Evolutionary conservation across 192 early-diverging fungal species (phyloP), one percentile per base, ranked within the genome.

Genomic region (Dimargaris cristalligena): DNA sequence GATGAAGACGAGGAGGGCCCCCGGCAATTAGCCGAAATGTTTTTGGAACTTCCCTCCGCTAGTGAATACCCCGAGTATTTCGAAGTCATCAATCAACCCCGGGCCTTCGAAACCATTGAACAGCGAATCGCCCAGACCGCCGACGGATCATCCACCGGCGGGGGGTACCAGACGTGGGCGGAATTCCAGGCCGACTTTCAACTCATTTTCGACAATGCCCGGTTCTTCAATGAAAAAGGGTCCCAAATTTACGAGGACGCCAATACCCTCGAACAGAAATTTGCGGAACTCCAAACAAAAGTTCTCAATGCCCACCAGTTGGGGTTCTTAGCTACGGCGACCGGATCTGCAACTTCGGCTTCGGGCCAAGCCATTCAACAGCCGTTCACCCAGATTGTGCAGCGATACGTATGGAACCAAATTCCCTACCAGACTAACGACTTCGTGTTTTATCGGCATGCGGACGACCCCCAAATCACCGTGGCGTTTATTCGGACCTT

Each of bases 191-290:
- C 79, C 22, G 95, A 98, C 68, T 88, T 89, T 62, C 65, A 79
- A 59, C 72, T 87, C 25, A 90, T 98, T 86, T 91, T 90, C 60
- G 62, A 85, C 67, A 98, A 98, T 61, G 95, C 95, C 8, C 80
- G 80, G 66, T 87, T 75, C 4, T 98, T 90, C 70, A 98, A 98
- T 65, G 74, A 86, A 67, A 86, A 91, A 60, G 89, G 84, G 13
- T 92, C 89, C n/a, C 73, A 78, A 55, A 87, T 98, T 0, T 94
- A 86, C 70, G 73, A 83, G n/a, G 92, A 98, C 67, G 92, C 94
- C 13, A 71, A 80, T 34, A 66, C 65, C 55, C 65, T 88, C 69
- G 69, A 78, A 60, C 31, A 62, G 26, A 47, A 59, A 22, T 64
- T 83, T 23, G 68, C 69, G 32, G 60, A 63, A 13, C 11, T n/a